phyloP scores from a whole-genome alignment of 2,329 filamentous ascomycete genomes.

The Fusarium longipes region DNA sequence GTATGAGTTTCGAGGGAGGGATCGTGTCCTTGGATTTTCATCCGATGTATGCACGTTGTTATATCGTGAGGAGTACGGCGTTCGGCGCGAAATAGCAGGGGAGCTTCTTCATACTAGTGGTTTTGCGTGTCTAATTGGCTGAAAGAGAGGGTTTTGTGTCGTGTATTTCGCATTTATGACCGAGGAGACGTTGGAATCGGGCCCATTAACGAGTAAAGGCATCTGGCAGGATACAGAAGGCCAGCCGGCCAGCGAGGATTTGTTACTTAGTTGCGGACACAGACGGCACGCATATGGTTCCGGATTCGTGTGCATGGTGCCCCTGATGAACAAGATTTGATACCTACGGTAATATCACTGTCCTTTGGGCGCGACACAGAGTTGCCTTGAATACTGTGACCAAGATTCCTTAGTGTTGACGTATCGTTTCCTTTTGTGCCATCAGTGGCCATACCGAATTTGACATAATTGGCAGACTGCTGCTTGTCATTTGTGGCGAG shows the following conservation, averaged over 20 bases:
- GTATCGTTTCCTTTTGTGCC: background rate
- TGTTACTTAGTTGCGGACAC: conserved; percentile 15
- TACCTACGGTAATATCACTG: conserved; percentile 46
- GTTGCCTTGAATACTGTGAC: background rate
- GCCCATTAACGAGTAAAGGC: conserved; percentile 29
- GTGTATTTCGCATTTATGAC: conserved; percentile 32
- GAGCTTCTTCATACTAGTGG: conserved; percentile 12
- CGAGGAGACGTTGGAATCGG: conserved; percentile 26
- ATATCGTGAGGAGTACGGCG: conserved; percentile 44
- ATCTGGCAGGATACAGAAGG: conserved; percentile 23
- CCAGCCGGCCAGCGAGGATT: conserved; percentile 17
- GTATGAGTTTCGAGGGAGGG: conserved; percentile 23
- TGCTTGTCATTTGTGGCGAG: background rate
- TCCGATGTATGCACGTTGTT: conserved; percentile 28
- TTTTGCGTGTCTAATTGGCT: conserved; percentile 14
- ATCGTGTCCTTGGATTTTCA: conserved; percentile 17
- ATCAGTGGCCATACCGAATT: background rate
- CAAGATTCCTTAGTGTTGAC: background rate
- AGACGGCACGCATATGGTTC: conserved; percentile 32
- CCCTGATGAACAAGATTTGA: conserved; percentile 43
- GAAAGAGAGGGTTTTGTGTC: conserved; percentile 22
- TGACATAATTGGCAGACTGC: background rate
- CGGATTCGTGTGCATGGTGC: conserved; percentile 27
- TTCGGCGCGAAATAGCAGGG: conserved; percentile 34
- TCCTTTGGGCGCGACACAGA: conserved; percentile 5